Evolutionary conservation across 306 rosid species (phyloP), one percentile per base, ranked within the genome.

Genomic region (Castanea mollissima): DNA sequence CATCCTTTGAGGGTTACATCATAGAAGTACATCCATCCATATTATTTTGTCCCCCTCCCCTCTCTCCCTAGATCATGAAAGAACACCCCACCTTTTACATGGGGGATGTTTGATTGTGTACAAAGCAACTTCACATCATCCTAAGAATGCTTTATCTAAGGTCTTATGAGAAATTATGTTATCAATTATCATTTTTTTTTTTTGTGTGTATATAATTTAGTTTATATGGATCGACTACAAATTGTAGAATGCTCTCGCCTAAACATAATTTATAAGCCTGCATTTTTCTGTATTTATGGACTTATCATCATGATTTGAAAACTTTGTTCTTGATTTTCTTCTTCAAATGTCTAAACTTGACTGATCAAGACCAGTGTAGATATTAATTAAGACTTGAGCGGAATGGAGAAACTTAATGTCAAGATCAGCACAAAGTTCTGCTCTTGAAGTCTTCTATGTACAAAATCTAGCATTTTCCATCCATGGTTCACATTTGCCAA

Each of bases 1-100:
- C 58, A 46, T 86, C 34, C 12, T 82, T 58, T 92, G 71, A 83
- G 84, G 29, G n/a, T 63, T 23, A 65, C 74, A 6, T 63, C 74
- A 27, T 49, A 34, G 55, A 41, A 49, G 34, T 35, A 72, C 20
- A 57, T 35, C 46, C 7, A 38, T 38, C 46, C 74, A 31, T 20
- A 58, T 34, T 44, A 13, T 69, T 10, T 31, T 19, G 19, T 49
- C 3, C 3, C 1, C 12, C 1, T 11, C 3, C 3, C 1, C 41
- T 35, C 9, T 8, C 46, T 41, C 46, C 13, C 14, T n/a, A 20
- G 12, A 58, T 58, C 29, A 58, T 21, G 64, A 58, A 58, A 58
- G 64, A 58, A 23, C 23, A 59, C 27, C 65, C 32, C 65, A 59
- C 27, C 32, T 59, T 59, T 59, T 59, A 59, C 65, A 59, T 59